A percentile compares a stretch with the other conserved stretches of the same genome.
Evolutionary conservation across 495 filamentous ascomycete species (phyloP).

Genomic region (Penicillium macrosclerotiorum): DNA sequence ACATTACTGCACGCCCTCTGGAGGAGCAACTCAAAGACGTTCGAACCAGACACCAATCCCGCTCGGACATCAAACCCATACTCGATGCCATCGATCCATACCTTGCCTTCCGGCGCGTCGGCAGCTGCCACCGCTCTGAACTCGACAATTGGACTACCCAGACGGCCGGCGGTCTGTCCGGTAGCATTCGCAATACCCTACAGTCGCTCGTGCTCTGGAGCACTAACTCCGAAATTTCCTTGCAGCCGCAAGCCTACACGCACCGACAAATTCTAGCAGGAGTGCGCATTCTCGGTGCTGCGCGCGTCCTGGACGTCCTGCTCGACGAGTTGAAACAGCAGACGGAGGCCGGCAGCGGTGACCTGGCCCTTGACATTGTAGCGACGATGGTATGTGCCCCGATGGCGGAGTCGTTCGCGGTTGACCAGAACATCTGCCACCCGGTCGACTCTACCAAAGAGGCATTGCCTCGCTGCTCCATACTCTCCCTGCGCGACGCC

Average conservation of each 20-base stretch:
- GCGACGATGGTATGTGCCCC: conserved; percentile 72
- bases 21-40: conserved; percentile 74
- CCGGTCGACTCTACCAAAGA: conserved; percentile 41
- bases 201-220: conserved; percentile 73
- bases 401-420: conserved; percentile 47
- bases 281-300: conserved; percentile 68
- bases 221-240: conserved; percentile 58
- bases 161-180: conserved; percentile 56
- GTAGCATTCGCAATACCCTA: conserved; percentile 63
- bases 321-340: conserved; percentile 69
- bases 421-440: conserved; percentile 43
- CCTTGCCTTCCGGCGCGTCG: conserved; percentile 62
- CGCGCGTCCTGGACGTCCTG: conserved; percentile 57
- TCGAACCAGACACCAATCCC: conserved; percentile 63
- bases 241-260: conserved; percentile 72
- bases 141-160: conserved; percentile 72
- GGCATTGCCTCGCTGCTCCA: conserved; percentile 34
- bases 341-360: conserved; percentile 50
- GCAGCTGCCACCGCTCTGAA: conserved; percentile 65
- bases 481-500: conserved; percentile 65
- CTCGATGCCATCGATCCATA: conserved; percentile 68
- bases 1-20: conserved; percentile 74
- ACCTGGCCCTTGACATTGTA: conserved; percentile 71
- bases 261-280: conserved; percentile 70
- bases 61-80: conserved; percentile 69